Evolutionary conservation across 2,329 filamentous ascomycete species (phyloP), one percentile per base, ranked within the genome.

Genomic region (Colletotrichum sp.): DNA sequence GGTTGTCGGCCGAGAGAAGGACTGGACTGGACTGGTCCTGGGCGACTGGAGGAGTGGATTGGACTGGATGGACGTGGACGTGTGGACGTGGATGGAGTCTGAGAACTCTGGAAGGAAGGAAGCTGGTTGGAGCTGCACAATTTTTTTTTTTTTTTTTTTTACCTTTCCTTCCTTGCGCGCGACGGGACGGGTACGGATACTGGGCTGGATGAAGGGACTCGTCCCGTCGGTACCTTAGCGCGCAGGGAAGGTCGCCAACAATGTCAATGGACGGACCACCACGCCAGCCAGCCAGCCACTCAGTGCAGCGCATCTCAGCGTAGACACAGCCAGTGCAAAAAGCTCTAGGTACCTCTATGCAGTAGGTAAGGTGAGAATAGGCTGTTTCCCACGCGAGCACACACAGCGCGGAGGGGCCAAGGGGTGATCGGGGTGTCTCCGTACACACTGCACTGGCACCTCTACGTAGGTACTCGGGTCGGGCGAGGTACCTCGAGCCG

Each of bases 311-410:
- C 59, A 36, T 21, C 6, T 18, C 32, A 64, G 36, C 26, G 32
- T 32, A 28, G 34, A 3, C 1, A 16, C 18, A 21, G 59, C 28
- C 63, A 36, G 62, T 64, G 62, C 62, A 21, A 10, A 28, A 13
- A 39, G 26, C n/a, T 39, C 21, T 12, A 44, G 39, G 39, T 49
- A 39, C 36, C 39, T 44, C 34, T 36, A 52, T 21, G 44, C 44
- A 52, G 44, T 39, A 72, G n/a, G 44, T 39, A 72, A 52, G 44
- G n/a, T 52, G 44, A 52, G 44, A 52, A 67, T 55, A 77, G 75
- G 71, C 71, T 76, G 75, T 75, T 77, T 68, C 68, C 68, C 55
- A 77, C 64, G 76, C 76, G 76, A 72, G 65, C 65, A 62, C 62
- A 62, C 52, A 68, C 66, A 76, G 72, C 72, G 68, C 68, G 72